Conservation (phyloP, 148 eudicot genomes). For the Bassia scoparia region DNA sequence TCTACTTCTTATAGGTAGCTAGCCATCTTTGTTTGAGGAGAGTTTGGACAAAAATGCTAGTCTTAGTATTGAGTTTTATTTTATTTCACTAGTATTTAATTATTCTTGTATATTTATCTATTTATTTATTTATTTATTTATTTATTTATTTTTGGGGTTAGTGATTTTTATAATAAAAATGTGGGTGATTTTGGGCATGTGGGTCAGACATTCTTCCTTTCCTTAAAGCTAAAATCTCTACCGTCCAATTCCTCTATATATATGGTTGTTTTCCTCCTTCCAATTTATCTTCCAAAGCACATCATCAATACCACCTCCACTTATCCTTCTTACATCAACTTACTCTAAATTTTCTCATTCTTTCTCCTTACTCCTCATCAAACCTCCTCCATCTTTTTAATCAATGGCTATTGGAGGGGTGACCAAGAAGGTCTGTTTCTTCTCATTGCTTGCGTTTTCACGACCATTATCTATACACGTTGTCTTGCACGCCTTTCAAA, state of each 20-base stretch:
- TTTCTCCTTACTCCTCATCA: constrained; percentile 12
- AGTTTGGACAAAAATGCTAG: constrained; percentile 6
- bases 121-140: no score
- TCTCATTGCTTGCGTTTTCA: neutral
- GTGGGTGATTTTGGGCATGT: constrained; percentile 18
- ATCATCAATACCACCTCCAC: neutral
- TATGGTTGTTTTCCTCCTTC: constrained; percentile 21
- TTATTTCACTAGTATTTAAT: no score
- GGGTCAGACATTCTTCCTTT: constrained; percentile 1
- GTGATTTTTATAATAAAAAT: neutral
- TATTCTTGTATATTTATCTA: no score
- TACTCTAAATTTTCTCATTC: neutral
- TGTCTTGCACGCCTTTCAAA: no score
- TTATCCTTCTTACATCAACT: neutral
- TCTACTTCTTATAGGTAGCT: constrained; percentile 14
- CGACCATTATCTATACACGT: no score
- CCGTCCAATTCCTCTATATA: constrained; percentile 30
- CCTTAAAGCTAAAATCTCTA: constrained; percentile 17
- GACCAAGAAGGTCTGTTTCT: constrained; percentile 28
- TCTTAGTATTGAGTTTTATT: neutral
- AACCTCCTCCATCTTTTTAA: neutral
- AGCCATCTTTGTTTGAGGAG: constrained; percentile 14
- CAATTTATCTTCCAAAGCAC: constrained; percentile 1
- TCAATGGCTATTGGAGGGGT: constrained; percentile 28
- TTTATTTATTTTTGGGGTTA: no score